A percentile compares a stretch with the other conserved stretches of the same genome.
These are phyloP conservation scores for Prunus mume DNA, from an alignment of 306 rosid genomes.

Conservation along the genomic window DNA sequence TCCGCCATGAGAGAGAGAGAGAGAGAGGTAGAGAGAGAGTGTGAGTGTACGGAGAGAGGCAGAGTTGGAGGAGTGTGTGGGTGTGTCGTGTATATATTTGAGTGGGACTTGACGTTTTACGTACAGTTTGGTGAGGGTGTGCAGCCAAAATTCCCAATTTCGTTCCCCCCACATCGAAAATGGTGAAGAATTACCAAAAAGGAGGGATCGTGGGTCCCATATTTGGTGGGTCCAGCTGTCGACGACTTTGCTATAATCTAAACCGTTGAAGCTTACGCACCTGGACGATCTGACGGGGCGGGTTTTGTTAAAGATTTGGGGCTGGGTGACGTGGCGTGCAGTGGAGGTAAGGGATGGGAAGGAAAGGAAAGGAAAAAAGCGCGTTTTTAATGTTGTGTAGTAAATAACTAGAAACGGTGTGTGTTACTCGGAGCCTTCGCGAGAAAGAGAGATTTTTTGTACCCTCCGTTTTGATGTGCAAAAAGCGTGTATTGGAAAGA, in stretches of 20 bases:
- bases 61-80: background rate
- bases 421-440: no score
- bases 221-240: background rate
- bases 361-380: background rate
- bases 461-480: no score
- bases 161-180: background rate
- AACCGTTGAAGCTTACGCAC: background rate
- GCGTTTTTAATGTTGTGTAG: background rate
- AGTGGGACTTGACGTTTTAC: background rate
- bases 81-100: background rate
- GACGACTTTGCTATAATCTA: background rate
- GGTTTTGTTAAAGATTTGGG: background rate
- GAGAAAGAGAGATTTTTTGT: no score
- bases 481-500: no score
- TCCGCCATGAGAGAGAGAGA: conserved; percentile 18
- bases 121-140: background rate
- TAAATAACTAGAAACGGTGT: no score
- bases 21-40: background rate
- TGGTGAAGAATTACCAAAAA: background rate
- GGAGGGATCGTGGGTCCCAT: background rate
- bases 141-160: no score
- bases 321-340: background rate
- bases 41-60: background rate
- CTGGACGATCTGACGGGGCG: background rate
- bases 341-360: background rate